Percentiles rank a stretch among this genome's conserved stretches.
Evolutionary conservation across 148 eudicot species (phyloP).

Genomic region (Chenopodium album): DNA sequence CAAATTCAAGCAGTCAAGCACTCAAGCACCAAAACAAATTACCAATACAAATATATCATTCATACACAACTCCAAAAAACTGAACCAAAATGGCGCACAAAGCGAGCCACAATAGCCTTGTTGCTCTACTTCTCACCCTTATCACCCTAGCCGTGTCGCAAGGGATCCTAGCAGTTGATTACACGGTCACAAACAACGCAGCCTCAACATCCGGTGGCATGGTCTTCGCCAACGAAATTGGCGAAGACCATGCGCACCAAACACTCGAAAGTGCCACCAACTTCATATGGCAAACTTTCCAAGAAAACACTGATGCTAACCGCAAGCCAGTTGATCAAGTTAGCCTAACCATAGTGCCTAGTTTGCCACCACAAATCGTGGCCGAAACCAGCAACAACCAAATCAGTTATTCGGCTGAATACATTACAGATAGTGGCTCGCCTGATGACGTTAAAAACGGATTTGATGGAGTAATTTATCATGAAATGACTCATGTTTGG

Average conservation of each 20-base stretch:
- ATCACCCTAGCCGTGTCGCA: background rate
- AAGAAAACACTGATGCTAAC: conserved; percentile 12
- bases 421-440: no score
- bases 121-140: background rate
- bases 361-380: background rate
- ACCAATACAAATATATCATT: no score
- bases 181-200: conserved; percentile 10
- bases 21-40: no score
- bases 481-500: conserved; percentile 55
- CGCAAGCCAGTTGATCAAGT: conserved; percentile 4
- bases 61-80: background rate
- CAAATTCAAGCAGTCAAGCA: no score
- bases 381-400: conserved; percentile 12
- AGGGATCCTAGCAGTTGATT: conserved; percentile 4
- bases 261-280: conserved; percentile 20
- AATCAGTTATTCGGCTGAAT: conserved; percentile 10
- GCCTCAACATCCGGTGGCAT: conserved; percentile 13
- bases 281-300: conserved; percentile 29
- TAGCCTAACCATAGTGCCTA: conserved; percentile 14
- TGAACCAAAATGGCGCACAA: background rate
- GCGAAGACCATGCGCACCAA: conserved; percentile 10
- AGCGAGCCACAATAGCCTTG: background rate
- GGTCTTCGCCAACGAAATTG: background rate
- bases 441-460: conserved; percentile 29
- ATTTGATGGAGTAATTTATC: conserved; percentile 41